phyloP scores from a whole-genome alignment of 2,329 filamentous ascomycete species.

The Cladosporium phlei region DNA sequence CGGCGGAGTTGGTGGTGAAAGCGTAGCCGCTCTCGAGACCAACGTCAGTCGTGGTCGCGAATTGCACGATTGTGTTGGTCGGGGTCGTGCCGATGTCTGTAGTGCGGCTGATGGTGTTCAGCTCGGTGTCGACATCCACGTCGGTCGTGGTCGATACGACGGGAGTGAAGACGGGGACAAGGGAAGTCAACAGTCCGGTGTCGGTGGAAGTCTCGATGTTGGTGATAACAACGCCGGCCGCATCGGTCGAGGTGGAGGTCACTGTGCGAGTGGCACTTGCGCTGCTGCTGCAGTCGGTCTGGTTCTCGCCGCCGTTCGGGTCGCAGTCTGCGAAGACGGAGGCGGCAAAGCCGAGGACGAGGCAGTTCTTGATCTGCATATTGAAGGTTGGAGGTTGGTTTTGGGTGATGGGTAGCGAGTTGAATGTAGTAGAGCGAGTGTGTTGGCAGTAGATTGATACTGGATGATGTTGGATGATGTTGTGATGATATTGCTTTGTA shows the following conservation, averaged over 20 bases:
- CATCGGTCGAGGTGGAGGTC: constrained; percentile 8
- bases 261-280: neutral
- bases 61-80: constrained; percentile 12
- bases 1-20: constrained; percentile 11
- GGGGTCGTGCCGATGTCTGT: constrained; percentile 14
- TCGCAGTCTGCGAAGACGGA: constrained; percentile 15
- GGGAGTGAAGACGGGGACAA: constrained; percentile 14
- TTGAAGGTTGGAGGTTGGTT: neutral
- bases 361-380: constrained; percentile 15
- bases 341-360: constrained; percentile 13
- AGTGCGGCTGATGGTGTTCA: constrained; percentile 8
- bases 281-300: constrained; percentile 11
- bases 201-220: constrained; percentile 12
- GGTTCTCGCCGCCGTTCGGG: constrained; percentile 12
- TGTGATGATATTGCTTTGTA: too few species aligned
- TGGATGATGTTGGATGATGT: too few species aligned
- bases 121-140: constrained; percentile 10
- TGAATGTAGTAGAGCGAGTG: neutral
- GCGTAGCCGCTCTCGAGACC: constrained; percentile 16
- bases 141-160: constrained; percentile 11
- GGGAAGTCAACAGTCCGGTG: constrained; percentile 9
- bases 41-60: constrained; percentile 15
- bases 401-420: neutral
- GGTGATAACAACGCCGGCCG: constrained; percentile 13
- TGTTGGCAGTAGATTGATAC: too few species aligned